Evolutionary conservation across 257 asterid species (phyloP), one percentile per base, ranked within the genome.

Genomic region (Leptodermis oblonga): DNA sequence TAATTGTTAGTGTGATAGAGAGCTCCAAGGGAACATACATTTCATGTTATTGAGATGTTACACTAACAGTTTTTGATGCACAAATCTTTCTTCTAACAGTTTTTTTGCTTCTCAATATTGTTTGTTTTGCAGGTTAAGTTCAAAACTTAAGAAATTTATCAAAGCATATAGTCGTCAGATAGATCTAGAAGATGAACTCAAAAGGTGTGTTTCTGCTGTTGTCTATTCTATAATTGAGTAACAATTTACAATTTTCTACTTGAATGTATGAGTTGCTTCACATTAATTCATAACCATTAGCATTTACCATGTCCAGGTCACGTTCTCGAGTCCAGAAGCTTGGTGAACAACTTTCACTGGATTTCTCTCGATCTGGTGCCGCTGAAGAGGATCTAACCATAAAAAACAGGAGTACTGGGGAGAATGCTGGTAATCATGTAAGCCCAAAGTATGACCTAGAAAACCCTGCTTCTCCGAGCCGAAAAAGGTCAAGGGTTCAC

Each of bases 141-240:
- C 85, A 48, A 86, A 83, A 75, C 77, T 87, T 23, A 90, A 88
- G 88, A 84, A 85, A 84, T 88, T 93, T 76, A 60, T 82, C 37
- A 90, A 88, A 78, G 95, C 90, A 69, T 90, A 93, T 70, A 87
- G 70, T 69, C 94, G 82, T 65, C 88, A 86, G 70, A 73, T 76
- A 72, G 82, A 86, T 42, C 70, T 90, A 71, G 91, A 90, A 75
- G 97, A 84, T 68, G 96, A 93, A 70, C 80, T 93, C 73, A 93
- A 90, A 86, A 90, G 97, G 99, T 80, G 77, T 49, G 61, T 48
- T 74, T 65, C 72, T 74, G 72, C 55, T 71, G 49, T 74, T 49
- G 37, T 52, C 25, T 43, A 34, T 56, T 59, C 31, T 69, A 25
- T 36, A 17, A 22, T 76, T 61, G 37, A 8, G 34, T 71, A 37